Base-by-base conservation (phyloP, 805 yeast genomes). In the Candida taoyuanica region DNA sequence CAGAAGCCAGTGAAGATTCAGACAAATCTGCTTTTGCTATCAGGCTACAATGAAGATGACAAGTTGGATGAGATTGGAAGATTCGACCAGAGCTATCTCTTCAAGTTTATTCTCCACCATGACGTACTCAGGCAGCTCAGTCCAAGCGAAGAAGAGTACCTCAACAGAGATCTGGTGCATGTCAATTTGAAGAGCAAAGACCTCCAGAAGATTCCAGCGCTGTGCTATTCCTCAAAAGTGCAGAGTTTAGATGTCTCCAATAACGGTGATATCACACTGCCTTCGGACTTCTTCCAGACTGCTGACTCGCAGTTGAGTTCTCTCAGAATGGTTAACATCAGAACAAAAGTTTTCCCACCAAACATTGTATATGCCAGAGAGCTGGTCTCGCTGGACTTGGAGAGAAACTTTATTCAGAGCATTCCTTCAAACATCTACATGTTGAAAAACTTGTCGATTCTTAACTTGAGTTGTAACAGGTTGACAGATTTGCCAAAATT, bases 241-340 rank as follows among this genome's bases (percentile, higher is more conserved):
- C 84, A 83, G 49, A 71, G 80, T 44, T 67, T 89, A 44, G 91
- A 89, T 59, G 86, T 87, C 7, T 83, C 94, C 2, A 77, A 82
- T 46, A 89, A 89, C 56, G 95, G 96, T 4, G 83, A 94, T 14
- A 81, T 91, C 37, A 76, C 79, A 42, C 66, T 89, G 24, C 95
- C 97, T 0, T 64, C 77, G 39, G 96, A 88, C 55, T 89, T 89
- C 56, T 78, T 89, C 52, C 95, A 87, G 56, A 75, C 65, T 35
- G 62, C 82, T 17, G 85, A 95, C 48, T 73, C 77, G 29, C 85
- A 85, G 52, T 67, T 88, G 52, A 70, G 74, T 19, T 73, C 75
- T 37, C 68, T 88, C 44, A 71, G 78, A 39, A 85, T 80, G 66
- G 77, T 85, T 1, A 71, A 78, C 45, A 83, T 84, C 49, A 81